Base-by-base conservation (phyloP, 176 grass and related monocot genomes). In the Rhynchospora pubera region DNA sequence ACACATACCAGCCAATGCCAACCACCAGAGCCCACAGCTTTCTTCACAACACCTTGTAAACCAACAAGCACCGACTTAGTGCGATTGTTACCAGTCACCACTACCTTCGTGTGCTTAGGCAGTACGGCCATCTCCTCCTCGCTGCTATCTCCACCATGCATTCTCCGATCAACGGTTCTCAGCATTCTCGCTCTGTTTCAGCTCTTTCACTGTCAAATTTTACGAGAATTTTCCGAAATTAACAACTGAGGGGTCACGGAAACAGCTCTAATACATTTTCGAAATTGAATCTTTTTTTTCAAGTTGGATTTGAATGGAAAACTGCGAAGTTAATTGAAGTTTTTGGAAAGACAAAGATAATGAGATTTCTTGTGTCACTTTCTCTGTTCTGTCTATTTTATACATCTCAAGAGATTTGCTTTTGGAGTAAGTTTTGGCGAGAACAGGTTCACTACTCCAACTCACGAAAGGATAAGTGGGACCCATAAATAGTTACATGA, bases 11-110 rank as follows among this genome's bases (percentile, higher is more conserved):
- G 85, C 91, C 91, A 93, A 90, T 93, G 91, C 91, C 91, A 93
- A 11, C 91, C 91, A 10, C 88, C 91, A 22, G 87, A 84, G 6
- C 91, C 91, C 19, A 93, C 91, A 13, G 88, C 91, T 63, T 93
- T 93, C 88, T 93, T 93, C n/a, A 93, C 91, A 57, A 93, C 83
- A 0, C 91, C 91, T 14, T 87, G 88, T 22, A 93, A 74, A 18
- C 91, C 91, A 21, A 93, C 91, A 24, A 93, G 88, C 64, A 93
- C 88, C 5, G 91, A 93, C 28, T 90, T 93, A 77, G 91, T 93
- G 45, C 91, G 87, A 84, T 93, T 93, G 83, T 93, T 93, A 65
- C 91, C 91, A 15, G 87, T 93, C 79, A 93, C 91, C 82, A 93
- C 88, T 53, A 93, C 91, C 79, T 93, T 93, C 46, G 91, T 93